Evolutionary conservation across 352 stramenopile species (phyloP), one percentile per base, ranked within the genome.

Genomic region (Globisporangium paroecandrum): DNA sequence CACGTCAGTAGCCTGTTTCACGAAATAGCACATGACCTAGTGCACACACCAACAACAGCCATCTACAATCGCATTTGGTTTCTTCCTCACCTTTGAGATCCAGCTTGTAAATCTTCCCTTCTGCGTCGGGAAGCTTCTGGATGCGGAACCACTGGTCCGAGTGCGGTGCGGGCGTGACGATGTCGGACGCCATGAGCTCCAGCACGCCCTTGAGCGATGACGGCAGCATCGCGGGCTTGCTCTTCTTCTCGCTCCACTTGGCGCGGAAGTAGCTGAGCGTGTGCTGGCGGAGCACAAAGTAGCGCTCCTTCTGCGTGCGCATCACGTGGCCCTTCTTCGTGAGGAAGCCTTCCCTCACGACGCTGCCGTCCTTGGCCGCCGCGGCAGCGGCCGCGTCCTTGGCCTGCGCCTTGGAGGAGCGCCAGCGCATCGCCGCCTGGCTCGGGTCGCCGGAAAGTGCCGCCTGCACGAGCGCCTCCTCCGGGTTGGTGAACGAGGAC

Each of bases 61-160:
- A 24, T 6, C 4, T 5, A 41, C 22, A 55, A 66, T 9, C 0
- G 18, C 24, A 34, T 24, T 10, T 38, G 12, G 24, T 69, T 10
- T 46, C 34, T 13, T 5, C 20, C 47, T 22, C 38, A 91, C 83
- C 83, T 80, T 85, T 87, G 5, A 91, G 71, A 46, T 91, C 83
- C 7, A 91, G 55, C 51, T 87, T 89, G 66, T 91, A 91, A 59
- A 55, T 72, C 67, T 90, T 90, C 13, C 78, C 71, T 38, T 74
- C 73, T 18, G 80, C 73, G 0, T 81, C 78, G 20, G 70, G 60
- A 36, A 71, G 76, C 69, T 91, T 85, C 24, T 85, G 82, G 47
- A 91, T 65, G 43, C 82, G 71, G 57, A 91, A 83, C 83, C 83
- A 91, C 58, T 77, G 64, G 58, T 85, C 78, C 8, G 82, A 88